Percentiles rank a stretch among this genome's conserved stretches.
Conservation (phyloP, 257 asterid species). For the Paraleonurus japonicus region DNA sequence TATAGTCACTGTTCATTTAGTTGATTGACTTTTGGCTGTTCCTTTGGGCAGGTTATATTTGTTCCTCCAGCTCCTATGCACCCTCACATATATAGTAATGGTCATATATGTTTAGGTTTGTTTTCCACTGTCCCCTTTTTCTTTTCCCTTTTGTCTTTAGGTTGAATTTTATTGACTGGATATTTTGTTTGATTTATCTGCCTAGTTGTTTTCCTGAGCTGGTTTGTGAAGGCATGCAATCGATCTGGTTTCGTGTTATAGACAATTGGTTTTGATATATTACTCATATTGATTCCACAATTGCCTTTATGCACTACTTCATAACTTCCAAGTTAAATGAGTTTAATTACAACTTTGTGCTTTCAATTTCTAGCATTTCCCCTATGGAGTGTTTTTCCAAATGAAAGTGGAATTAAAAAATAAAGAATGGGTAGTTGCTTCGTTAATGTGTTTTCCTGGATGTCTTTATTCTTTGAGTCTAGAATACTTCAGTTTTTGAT, state of each 20-base stretch:
- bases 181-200: neutral
- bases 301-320: neutral
- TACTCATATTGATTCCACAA: neutral
- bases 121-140: neutral
- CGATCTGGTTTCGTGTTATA: neutral
- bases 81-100: conserved; percentile 93
- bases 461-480: neutral
- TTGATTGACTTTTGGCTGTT: neutral
- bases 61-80: conserved; percentile 86
- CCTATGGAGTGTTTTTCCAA: neutral
- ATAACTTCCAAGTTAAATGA: neutral
- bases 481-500: neutral
- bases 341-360: neutral
- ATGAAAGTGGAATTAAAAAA: neutral
- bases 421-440: neutral
- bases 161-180: neutral
- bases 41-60: conserved; percentile 59
- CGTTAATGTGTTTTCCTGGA: neutral
- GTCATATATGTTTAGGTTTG: conserved; percentile 93
- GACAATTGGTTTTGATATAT: neutral
- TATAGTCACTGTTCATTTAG: neutral
- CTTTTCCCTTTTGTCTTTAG: neutral
- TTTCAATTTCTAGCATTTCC: neutral
- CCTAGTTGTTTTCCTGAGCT: neutral
- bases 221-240: neutral